These are phyloP conservation scores for Fusarium devonianum DNA, from an alignment of 2,329 filamentous ascomycete genomes.

Conservation along the genomic window DNA sequence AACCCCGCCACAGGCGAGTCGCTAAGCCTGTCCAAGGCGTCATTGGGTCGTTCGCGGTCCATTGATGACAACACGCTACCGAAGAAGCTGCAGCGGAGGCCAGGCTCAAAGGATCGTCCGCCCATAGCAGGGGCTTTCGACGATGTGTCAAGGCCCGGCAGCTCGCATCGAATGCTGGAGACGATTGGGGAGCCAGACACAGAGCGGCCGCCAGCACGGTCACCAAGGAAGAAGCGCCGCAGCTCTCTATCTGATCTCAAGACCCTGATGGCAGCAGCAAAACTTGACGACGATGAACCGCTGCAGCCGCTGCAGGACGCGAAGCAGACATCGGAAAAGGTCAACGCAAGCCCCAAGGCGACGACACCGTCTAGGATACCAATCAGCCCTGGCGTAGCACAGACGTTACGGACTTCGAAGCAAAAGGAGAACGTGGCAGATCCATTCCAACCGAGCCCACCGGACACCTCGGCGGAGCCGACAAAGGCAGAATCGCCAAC, in stretches of 20 bases:
- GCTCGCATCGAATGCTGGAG: conserved; percentile 64
- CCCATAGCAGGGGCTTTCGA: conserved; percentile 70
- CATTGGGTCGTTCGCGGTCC: conserved; percentile 75
- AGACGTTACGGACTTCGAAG: conserved; percentile 51
- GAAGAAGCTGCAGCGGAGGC: conserved; percentile 52
- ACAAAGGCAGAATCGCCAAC: conserved; percentile 34
- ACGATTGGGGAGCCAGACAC: conserved; percentile 66
- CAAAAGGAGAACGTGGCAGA: conserved; percentile 55
- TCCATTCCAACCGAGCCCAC: conserved; percentile 25
- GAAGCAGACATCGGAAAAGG: conserved; percentile 63
- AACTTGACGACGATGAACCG: conserved; percentile 51
- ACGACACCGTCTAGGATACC: conserved; percentile 60
- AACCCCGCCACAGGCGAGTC: conserved; percentile 65
- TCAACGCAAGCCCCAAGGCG: conserved; percentile 58
- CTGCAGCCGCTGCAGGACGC: conserved; percentile 60
- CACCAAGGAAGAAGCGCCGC: conserved; percentile 78
- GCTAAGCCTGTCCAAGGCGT: conserved; percentile 71
- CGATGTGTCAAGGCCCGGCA: conserved; percentile 62
- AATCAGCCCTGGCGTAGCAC: conserved; percentile 54
- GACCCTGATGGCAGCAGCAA: conserved; percentile 68
- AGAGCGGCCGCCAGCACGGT: conserved; percentile 50
- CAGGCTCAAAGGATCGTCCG: conserved; percentile 66
- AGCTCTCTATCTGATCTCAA: conserved; percentile 91
- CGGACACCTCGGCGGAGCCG: conserved; percentile 27
- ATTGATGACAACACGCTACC: conserved; percentile 70